Conservation (phyloP, 73 alveolate genomes). For the Paramecium caudatum region DNA sequence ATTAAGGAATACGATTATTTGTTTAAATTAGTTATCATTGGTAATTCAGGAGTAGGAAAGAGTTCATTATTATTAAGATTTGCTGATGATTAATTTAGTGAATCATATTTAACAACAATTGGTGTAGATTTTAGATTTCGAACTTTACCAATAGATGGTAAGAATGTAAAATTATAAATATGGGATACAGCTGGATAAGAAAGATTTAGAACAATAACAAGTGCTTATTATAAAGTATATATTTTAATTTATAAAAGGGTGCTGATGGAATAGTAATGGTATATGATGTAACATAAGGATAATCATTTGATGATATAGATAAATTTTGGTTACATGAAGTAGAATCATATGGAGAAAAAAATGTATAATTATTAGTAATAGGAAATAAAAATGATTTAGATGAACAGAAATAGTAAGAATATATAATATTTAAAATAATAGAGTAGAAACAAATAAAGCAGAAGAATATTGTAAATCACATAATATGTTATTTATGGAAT, state of each 20-base stretch:
- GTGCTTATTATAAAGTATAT: slow-evolving; percentile 76
- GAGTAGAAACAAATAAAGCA: slow-evolving; percentile 70
- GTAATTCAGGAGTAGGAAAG: slow-evolving; percentile 94
- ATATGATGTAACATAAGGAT: slow-evolving; percentile 84
- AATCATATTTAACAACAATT: slow-evolving; percentile 90
- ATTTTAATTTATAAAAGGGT: slow-evolving; percentile 71
- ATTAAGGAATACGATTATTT: slow-evolving; percentile 84
- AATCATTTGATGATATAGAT: slow-evolving; percentile 81
- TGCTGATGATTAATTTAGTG: slow-evolving; percentile 92
- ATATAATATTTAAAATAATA: background rate
- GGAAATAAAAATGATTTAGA: slow-evolving; percentile 74
- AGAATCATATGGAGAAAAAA: slow-evolving; percentile 76
- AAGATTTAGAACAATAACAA: slow-evolving; percentile 91
- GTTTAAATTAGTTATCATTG: slow-evolving; percentile 89
- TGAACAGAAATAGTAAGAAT: slow-evolving; percentile 69
- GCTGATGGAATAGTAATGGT: slow-evolving; percentile 92
- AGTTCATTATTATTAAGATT: slow-evolving; percentile 88
- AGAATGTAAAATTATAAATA: slow-evolving; percentile 87
- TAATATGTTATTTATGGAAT: slow-evolving; percentile 73
- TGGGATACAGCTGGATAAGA: slow-evolving; percentile 99
- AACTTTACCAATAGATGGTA: slow-evolving; percentile 69
- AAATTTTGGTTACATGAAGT: slow-evolving; percentile 76
- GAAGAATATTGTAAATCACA: slow-evolving; percentile 69
- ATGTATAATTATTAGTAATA: slow-evolving; percentile 69
- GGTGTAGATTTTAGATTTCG: slow-evolving; percentile 92